Percentiles rank a stretch among this genome's conserved stretches.
phyloP scores from a whole-genome alignment of 2,329 filamentous ascomycete genomes.

The Penicillium sp. region DNA sequence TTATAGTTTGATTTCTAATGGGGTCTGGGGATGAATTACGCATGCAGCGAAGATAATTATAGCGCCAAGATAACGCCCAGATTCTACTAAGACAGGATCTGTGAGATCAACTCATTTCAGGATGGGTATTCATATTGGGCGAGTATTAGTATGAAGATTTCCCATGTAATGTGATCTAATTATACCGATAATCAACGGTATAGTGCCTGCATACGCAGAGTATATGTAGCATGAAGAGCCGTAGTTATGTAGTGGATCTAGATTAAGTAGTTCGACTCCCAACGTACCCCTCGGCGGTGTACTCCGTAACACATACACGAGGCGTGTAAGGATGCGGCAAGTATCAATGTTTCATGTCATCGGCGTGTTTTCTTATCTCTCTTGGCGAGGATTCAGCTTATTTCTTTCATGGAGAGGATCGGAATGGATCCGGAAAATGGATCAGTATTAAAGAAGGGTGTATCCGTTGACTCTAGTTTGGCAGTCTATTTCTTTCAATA shows the following conservation, averaged over 20 bases:
- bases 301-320: neutral
- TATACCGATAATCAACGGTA: neutral
- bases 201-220: neutral
- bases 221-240: neutral
- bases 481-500: neutral
- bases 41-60: neutral
- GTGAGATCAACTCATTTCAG: slow-evolving; percentile 8
- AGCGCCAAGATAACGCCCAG: slow-evolving; percentile 8
- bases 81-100: neutral
- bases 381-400: slow-evolving; percentile 6
- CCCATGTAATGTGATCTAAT: neutral
- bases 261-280: neutral
- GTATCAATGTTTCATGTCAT: slow-evolving; percentile 6
- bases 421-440: slow-evolving; percentile 16
- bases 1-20: neutral
- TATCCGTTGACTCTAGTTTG: neutral
- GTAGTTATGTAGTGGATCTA: neutral
- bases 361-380: slow-evolving; percentile 6
- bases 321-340: slow-evolving; percentile 1
- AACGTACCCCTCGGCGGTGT: neutral
- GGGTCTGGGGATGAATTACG: neutral
- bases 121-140: neutral
- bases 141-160: neutral
- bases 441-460: slow-evolving; percentile 1
- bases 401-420: slow-evolving; percentile 1